Evolutionary conservation across 495 filamentous ascomycete genomes (phyloP).

Genomic region (Lichina pygmaea): DNA sequence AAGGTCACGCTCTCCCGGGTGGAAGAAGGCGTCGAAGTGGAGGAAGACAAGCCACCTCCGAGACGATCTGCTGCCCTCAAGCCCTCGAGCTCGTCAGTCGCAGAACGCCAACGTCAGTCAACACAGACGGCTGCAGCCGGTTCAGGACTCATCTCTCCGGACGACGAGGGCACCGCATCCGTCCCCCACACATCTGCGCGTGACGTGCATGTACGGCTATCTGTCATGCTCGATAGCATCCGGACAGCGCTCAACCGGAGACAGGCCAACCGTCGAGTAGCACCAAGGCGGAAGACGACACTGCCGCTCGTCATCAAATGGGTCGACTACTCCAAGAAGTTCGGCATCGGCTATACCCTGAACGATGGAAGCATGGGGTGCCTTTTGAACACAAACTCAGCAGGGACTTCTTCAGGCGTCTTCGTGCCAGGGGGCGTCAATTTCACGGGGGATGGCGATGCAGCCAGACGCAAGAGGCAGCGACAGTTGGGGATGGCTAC

Average conservation of each 20-base stretch:
- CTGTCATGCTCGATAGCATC: neutral
- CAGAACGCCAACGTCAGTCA: no score
- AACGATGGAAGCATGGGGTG: slow-evolving; percentile 66
- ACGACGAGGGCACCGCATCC: neutral
- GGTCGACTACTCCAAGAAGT: slow-evolving; percentile 89
- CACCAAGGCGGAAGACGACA: neutral
- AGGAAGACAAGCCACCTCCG: neutral
- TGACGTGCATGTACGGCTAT: neutral
- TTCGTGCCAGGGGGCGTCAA: slow-evolving; percentile 35
- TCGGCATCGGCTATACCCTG: slow-evolving; percentile 63
- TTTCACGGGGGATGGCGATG: slow-evolving; percentile 12
- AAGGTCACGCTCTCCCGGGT: neutral
- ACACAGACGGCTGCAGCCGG: no score
- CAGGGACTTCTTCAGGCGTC: slow-evolving; percentile 34
- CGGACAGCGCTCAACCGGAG: neutral
- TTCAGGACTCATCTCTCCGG: no score
- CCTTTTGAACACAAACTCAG: slow-evolving; percentile 39
- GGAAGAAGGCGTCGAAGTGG: neutral
- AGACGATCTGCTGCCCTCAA: neutral
- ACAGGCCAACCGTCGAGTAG: neutral
- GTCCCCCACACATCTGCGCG: neutral
- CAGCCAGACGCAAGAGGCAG: slow-evolving; percentile 26
- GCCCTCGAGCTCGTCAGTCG: no score
- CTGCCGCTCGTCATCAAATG: slow-evolving; percentile 40
- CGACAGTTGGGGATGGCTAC: slow-evolving; percentile 25